Evolutionary conservation across 805 yeast genomes (phyloP), one percentile per base, ranked within the genome.

Genomic region (Candida stauntonica): DNA sequence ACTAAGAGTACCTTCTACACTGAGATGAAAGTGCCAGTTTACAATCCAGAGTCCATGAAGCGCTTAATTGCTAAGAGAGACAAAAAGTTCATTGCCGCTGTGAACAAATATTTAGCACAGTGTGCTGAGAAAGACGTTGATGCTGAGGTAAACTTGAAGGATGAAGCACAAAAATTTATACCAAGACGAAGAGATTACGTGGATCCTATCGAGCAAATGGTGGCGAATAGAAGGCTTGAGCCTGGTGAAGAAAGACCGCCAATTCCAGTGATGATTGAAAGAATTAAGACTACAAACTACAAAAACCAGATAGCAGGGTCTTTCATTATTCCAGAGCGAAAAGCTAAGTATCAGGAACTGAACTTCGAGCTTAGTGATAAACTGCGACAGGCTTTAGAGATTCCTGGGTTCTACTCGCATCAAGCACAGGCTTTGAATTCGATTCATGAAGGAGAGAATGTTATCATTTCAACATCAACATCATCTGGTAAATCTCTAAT

Each of bases 401-500:
- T 66, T 8, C 66, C 70, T 1, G 55, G 64, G 5, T 72, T 91
- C 26, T 93, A 87, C 57, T 57, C 76, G 0, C 99, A 93, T 62
- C 99, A 93, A 57, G 77, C 84, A 1, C 72, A 75, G 35, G 97
- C 96, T 0, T 58, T 89, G 2, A 71, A 79, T 38, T 71, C 79
- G 0, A 60, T 84, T 17, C 59, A 75, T 33, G 50, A 62, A 0
- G 77, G 78, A 0, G 66, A 74, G 33, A 79, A 89, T 60, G 87
- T 88, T 5, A 85, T 93, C 30, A 79, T 89, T 3, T 81, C 95
- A n/a, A 93, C 99, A 0, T 79, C 97, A 0, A 93, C 99, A 0
- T 87, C 97, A 0, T 88, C 97, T 0, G 99, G 99, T 33, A 93
- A 93, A 53, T 89, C 98, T 0, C 66, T 93, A 44, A 85, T 93